Base-by-base conservation (phyloP, 495 filamentous ascomycete genomes). In the Xylaria venustula region DNA sequence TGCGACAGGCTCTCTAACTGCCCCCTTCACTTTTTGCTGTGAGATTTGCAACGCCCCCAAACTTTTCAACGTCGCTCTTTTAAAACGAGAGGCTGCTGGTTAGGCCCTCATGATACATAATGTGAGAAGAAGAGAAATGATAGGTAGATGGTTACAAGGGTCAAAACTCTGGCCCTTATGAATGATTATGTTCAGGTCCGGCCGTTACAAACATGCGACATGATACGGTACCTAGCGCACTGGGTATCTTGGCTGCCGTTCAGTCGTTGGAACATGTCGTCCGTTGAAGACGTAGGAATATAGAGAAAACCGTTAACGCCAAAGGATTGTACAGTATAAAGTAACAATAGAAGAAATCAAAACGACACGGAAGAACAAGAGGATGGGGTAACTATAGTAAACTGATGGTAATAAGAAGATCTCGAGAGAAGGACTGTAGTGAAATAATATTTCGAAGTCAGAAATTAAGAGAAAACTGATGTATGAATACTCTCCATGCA, bases 161-260 rank as follows among this genome's bases (percentile, higher is more conserved):
- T n/a, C n/a, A n/a, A n/a, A 36, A 41, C 23, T 41, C 22, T 54
- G 15, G 51, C 14, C 41, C 17, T 22, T 2, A 36, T 58, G 54
- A 45, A 47, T 47, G 32, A 58, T 47, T 58, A 48, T 20, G n/a
- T 9, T 53, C 52, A 45, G 57, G 58, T 61, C 63, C 58, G 60
- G 60, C 63, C 63, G 52, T 42, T 25, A 70, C 58, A 64, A 64
- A 61, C 26, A 46, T 60, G 12, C 9, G 54, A 58, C 44, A 17
- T 58, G 53, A 55, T 40, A 66, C 68, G 68, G 61, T 55, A 66
- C 68, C 68, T 66, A 63, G 61, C 68, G 68, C 68, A 71, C 68
- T 71, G 68, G 68, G 68, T 71, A 71, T 71, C 65, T 64, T 68
- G 68, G 66, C 65, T 59, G 34, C 66, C 68, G 66, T 66, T 62